A percentile compares a stretch with the other conserved stretches of the same genome.
Evolutionary conservation across 2,329 filamentous ascomycete species (phyloP).

Genomic region (Sporothrix curviconia): DNA sequence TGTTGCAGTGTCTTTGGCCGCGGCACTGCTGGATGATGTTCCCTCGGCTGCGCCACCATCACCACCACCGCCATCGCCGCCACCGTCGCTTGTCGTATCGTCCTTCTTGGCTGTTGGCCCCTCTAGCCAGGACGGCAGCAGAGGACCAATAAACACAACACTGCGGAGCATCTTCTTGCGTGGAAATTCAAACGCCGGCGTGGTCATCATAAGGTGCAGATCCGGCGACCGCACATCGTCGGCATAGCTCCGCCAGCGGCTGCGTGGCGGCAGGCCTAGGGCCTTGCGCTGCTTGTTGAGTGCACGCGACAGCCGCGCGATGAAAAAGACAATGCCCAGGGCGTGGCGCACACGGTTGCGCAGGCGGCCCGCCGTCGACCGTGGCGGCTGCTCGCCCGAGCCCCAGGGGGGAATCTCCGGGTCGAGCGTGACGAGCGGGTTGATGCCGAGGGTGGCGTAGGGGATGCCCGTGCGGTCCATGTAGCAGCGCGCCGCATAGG

Average conservation of each 20-base stretch:
- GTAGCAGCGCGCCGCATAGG: conserved; percentile 16
- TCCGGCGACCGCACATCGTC: conserved; percentile 29
- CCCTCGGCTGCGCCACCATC: background rate
- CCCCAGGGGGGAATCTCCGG: conserved; percentile 30
- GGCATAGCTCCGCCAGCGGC: conserved; percentile 28
- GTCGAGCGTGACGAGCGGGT: conserved; percentile 26
- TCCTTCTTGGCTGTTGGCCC: background rate
- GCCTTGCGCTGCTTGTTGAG: conserved; percentile 27
- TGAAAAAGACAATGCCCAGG: conserved; percentile 13
- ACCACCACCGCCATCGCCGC: background rate
- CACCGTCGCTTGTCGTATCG: background rate
- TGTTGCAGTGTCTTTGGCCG: too few species aligned
- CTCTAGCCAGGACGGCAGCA: background rate
- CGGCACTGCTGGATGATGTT: background rate
- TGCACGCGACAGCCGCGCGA: conserved; percentile 22
- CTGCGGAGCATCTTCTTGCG: conserved; percentile 13
- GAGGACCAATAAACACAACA: conserved; percentile 17
- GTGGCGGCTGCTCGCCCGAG: conserved; percentile 23
- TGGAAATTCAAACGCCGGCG: conserved; percentile 21
- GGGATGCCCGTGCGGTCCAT: conserved; percentile 21
- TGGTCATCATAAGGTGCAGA: conserved; percentile 31
- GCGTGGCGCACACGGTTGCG: conserved; percentile 25
- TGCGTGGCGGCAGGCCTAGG: conserved; percentile 26
- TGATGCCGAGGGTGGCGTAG: conserved; percentile 35
- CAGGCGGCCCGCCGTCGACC: conserved; percentile 22